These are phyloP conservation scores for Trichoderma sp. DNA, from an alignment of 2,329 filamentous ascomycete genomes.

Conservation along the genomic window DNA sequence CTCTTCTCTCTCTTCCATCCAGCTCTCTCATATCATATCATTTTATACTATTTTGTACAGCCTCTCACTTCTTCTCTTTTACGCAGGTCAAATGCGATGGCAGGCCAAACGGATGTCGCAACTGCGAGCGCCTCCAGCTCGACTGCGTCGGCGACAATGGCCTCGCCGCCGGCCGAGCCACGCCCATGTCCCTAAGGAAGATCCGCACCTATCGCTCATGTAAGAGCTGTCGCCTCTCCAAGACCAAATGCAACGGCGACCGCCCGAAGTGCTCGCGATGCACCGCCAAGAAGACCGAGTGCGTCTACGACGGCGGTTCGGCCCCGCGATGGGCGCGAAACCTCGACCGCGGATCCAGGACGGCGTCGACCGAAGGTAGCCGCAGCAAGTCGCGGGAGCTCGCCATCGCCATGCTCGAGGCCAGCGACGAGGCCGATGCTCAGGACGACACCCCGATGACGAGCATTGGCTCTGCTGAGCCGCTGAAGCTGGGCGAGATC, in stretches of 20 bases:
- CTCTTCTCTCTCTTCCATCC: not conserved
- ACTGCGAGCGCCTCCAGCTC: conserved; percentile 42
- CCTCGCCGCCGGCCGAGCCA: conserved; percentile 26
- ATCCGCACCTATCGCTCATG: conserved; percentile 42
- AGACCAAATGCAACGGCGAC: conserved; percentile 43
- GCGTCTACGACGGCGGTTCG: conserved; percentile 39
- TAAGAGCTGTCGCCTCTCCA: conserved; percentile 39
- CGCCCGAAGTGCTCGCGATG: conserved; percentile 40
- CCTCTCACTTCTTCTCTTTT: conserved; percentile 1
- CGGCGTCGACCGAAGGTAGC: conserved; percentile 13
- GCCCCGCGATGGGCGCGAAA: conserved; percentile 38
- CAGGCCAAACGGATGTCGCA: conserved; percentile 41
- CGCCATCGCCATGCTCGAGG: conserved; percentile 9
- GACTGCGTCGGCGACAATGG: conserved; percentile 40
- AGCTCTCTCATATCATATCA: not conserved
- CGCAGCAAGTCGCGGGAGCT: conserved; percentile 15
- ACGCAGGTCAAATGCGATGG: conserved; percentile 43
- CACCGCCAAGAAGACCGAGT: conserved; percentile 34
- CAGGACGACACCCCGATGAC: not conserved
- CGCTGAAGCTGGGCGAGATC: not conserved
- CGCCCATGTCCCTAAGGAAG: conserved; percentile 35
- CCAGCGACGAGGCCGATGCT: not conserved
- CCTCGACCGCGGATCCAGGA: conserved; percentile 26
- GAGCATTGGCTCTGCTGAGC: not conserved
- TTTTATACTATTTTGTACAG: not conserved